Base-by-base conservation (phyloP, 345 rosid species). In the Eucalyptus pauciflora region DNA sequence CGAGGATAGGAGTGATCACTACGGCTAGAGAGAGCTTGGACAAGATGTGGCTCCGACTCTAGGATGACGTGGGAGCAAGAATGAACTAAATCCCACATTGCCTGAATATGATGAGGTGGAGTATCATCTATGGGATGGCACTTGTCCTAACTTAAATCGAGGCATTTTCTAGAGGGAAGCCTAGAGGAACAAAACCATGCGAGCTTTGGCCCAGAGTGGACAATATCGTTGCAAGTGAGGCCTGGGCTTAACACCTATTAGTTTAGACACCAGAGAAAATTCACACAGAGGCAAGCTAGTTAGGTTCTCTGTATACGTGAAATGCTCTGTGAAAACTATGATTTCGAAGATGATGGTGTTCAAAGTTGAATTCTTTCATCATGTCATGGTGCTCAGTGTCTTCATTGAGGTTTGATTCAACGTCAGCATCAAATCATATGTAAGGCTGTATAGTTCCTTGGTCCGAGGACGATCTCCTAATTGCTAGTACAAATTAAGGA, bases 1-100 rank as follows among this genome's bases (percentile, higher is more conserved):
- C 2, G 0, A 52, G 24, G 2, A 1, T 1, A 18, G 1, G 10
- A 52, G 58, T 18, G 24, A 52, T 52, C 58, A 18, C 10, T 52
- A 52, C 0, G 0, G 5, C 5, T 52, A 20, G 25, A 52, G 58
- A 52, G 58, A 52, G 0, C 24, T 52, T 0, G 1, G 4, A 52
- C 58, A 52, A 52, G 10, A 52, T 52, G 25, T 0, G 1, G 58
- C 25, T 20, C 25, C 2, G 0, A 52, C 58, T 52, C 25, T 52
- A 52, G 25, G 5, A 52, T 52, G 25, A 52, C 5, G 2, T 20
- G 58, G 5, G 25, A 52, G 58, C 25, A 52, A 20, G 58, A 52
- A 52, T 52, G 25, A 52, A 52, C 58, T 52, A 52, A 52, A 52
- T 52, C 25, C 2, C 25, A 52, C 58, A 52, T 52, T 52, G 24